These are phyloP conservation scores for Metroxylon sagu DNA, from an alignment of 176 grass and related monocot genomes.

Conservation along the genomic window DNA sequence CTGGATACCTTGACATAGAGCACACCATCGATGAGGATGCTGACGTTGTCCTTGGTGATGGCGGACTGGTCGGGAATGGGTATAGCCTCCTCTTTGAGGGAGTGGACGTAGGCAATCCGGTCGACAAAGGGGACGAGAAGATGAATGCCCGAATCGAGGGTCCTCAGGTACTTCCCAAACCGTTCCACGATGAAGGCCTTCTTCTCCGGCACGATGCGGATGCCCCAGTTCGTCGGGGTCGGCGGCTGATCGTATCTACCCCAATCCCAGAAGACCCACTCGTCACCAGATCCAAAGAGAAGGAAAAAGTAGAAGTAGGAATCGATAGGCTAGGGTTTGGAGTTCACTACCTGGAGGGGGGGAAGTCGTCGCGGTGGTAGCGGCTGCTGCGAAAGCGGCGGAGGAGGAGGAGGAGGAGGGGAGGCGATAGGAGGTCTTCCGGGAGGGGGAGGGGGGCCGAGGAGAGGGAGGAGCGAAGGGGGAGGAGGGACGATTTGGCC, in stretches of 20 bases:
- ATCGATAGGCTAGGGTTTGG: neutral
- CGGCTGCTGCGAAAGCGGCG: conserved; percentile 21
- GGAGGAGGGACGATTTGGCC: neutral
- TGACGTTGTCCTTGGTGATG: conserved; percentile 95
- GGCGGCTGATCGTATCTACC: conserved; percentile 36
- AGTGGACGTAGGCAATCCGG: conserved; percentile 86
- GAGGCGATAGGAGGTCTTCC: neutral
- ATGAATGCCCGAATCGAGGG: conserved; percentile 78
- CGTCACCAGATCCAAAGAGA: neutral
- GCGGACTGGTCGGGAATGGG: conserved; percentile 85
- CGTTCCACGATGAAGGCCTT: conserved; percentile 77
- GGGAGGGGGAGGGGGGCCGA: neutral
- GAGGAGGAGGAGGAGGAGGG: conserved; percentile 11
- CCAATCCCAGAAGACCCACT: too few species aligned
- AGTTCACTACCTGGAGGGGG: conserved; percentile 14
- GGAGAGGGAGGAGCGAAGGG: conserved; percentile 24
- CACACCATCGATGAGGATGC: conserved; percentile 78
- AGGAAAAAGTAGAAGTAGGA: neutral
- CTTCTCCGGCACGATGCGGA: conserved; percentile 95
- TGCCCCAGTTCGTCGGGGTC: conserved; percentile 72
- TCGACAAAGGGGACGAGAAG: conserved; percentile 64
- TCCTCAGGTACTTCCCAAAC: conserved; percentile 80
- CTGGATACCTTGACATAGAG: conserved; percentile 76
- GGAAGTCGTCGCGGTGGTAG: conserved; percentile 37
- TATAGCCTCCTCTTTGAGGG: conserved; percentile 96